Conservation (phyloP, 108 stramenopile species). For the Fistulifera pelliculosa region DNA sequence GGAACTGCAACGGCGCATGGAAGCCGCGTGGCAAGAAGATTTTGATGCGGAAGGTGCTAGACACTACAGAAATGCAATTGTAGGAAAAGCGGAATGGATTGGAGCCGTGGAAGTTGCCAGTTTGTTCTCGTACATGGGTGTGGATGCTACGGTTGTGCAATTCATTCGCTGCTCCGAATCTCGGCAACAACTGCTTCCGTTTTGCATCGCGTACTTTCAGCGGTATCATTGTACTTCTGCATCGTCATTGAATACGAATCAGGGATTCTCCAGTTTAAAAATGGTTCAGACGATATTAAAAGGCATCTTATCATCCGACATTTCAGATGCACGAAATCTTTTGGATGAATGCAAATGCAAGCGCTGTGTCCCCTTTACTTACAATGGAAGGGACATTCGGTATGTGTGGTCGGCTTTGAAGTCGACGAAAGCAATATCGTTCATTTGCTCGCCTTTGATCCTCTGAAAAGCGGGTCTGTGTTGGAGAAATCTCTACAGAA, state of each 20-base stretch:
- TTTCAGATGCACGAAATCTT: not conserved
- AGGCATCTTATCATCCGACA: not conserved
- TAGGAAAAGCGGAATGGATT: constrained; percentile 36
- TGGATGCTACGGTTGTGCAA: constrained; percentile 71
- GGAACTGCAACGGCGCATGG: constrained; percentile 45
- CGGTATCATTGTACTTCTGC: not conserved
- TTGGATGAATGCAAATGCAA: not conserved
- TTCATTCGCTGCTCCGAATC: constrained; percentile 47
- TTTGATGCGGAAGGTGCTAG: constrained; percentile 56
- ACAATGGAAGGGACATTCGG: constrained; percentile 85
- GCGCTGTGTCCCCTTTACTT: constrained; percentile 41
- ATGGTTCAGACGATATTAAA: not conserved
- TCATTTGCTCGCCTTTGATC: constrained; percentile 56
- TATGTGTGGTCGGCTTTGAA: constrained; percentile 61
- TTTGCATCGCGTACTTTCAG: constrained; percentile 52
- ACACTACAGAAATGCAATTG: constrained; percentile 41
- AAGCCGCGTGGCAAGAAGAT: constrained; percentile 57
- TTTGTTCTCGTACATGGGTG: constrained; percentile 37
- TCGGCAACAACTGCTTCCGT: constrained; percentile 32
- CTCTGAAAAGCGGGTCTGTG: constrained; percentile 24
- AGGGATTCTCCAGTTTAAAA: not conserved
- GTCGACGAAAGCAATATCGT: constrained; percentile 1
- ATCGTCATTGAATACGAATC: not conserved
- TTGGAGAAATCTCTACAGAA: constrained; percentile 5
- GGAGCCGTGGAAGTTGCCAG: constrained; percentile 75